These are phyloP conservation scores for Paratinospora sagittata DNA, from an alignment of 164 flowering plant species.

Conservation along the genomic window DNA sequence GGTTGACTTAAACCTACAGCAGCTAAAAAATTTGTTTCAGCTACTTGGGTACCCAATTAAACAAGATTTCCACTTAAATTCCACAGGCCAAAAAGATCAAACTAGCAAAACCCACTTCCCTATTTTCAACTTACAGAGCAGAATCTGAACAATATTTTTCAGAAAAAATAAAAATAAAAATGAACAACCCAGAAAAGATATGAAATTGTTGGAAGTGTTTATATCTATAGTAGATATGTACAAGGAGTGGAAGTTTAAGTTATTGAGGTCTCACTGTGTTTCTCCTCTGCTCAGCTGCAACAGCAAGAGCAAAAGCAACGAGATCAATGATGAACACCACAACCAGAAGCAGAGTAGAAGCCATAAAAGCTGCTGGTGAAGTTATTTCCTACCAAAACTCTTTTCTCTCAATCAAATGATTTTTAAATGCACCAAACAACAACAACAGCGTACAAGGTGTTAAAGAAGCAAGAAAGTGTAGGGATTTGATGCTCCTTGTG, in stretches of 20 bases:
- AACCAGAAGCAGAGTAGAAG: slow-evolving; percentile 42
- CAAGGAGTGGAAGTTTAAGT: background rate
- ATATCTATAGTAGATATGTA: background rate
- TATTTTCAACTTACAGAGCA: background rate
- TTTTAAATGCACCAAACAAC: background rate
- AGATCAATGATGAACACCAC: slow-evolving; percentile 39
- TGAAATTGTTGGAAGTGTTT: background rate
- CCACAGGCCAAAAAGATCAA: background rate
- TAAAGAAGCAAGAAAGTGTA: background rate
- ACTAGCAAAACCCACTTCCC: background rate
- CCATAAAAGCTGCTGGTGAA: slow-evolving; percentile 22
- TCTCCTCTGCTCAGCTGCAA: slow-evolving; percentile 78
- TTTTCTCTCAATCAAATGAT: no score
- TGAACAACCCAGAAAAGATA: background rate
- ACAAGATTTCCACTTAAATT: background rate
- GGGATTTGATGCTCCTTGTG: background rate
- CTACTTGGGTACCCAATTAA: background rate
- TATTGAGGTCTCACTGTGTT: slow-evolving; percentile 46
- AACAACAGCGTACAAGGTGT: no score
- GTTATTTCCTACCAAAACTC: background rate
- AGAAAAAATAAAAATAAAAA: background rate
- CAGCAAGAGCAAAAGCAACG: slow-evolving; percentile 55
- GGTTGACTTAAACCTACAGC: no score
- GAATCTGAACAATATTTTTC: background rate
- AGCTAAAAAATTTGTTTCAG: no score